Evolutionary conservation across 352 stramenopile species (phyloP).

Genomic region (Phytopythium sindhum): DNA sequence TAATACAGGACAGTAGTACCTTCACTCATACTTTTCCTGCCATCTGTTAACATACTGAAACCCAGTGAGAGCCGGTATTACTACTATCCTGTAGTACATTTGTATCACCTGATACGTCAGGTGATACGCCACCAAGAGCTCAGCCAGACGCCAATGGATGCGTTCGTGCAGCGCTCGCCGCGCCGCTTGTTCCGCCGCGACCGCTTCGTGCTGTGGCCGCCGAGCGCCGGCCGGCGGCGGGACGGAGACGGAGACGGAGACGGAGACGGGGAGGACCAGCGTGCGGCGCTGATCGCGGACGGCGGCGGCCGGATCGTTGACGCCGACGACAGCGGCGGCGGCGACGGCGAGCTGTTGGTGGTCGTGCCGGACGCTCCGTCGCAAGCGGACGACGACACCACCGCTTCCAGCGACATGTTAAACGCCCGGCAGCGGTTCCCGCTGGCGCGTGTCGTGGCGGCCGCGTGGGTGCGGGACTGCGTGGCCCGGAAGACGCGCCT

Average conservation of each 20-base stretch:
- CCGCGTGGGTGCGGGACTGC: constrained; percentile 43
- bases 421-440: constrained; percentile 17
- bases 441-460: constrained; percentile 18
- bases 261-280: neutral
- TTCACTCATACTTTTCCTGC: no score
- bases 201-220: constrained; percentile 21
- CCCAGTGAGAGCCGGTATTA: neutral
- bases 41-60: neutral
- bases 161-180: constrained; percentile 41
- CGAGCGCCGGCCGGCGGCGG: neutral
- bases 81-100: no score
- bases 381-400: constrained; percentile 2
- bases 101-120: neutral
- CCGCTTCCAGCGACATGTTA: neutral
- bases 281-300: constrained; percentile 14
- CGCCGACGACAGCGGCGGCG: neutral
- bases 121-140: neutral
- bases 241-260: neutral
- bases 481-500: constrained; percentile 33
- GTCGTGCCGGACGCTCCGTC: constrained; percentile 9
- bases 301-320: constrained; percentile 35
- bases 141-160: constrained; percentile 36
- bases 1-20: no score
- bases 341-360: constrained; percentile 5
- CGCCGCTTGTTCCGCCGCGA: constrained; percentile 38